These are phyloP conservation scores for Ocimum tenuiflorum DNA, from an alignment of 257 asterid species.

Conservation along the genomic window DNA sequence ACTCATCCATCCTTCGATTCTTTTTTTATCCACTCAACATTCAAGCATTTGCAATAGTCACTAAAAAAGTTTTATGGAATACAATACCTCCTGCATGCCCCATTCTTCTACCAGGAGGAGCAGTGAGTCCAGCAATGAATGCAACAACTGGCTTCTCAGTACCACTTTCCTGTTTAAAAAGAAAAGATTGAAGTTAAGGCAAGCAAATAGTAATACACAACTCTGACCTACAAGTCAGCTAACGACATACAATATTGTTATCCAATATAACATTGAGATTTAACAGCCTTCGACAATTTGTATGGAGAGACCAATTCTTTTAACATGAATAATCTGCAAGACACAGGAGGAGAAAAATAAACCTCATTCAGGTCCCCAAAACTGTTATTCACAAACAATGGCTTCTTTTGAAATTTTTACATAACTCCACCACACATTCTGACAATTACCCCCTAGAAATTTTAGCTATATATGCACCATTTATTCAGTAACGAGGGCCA, in stretches of 20 bases:
- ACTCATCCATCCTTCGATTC: no score
- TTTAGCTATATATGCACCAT: background rate
- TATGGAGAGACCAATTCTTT: background rate
- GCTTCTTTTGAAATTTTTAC: background rate
- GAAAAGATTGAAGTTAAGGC: background rate
- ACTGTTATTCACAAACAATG: background rate
- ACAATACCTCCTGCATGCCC: conserved; percentile 83
- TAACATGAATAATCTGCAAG: background rate
- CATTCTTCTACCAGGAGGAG: conserved; percentile 91
- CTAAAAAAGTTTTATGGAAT: background rate
- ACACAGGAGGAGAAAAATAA: no score
- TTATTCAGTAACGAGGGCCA: background rate
- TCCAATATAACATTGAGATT: background rate
- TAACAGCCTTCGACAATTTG: background rate
- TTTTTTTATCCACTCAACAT: background rate
- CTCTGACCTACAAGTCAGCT: background rate
- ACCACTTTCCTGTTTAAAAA: conserved; percentile 55
- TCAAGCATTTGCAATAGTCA: no score
- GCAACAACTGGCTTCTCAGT: conserved; percentile 71
- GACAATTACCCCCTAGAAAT: background rate
- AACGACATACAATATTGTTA: background rate
- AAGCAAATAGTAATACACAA: no score
- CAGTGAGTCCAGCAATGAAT: conserved; percentile 85
- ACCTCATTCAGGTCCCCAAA: background rate
- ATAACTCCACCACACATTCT: background rate